Base-by-base conservation (phyloP, 1,284 basidiomycete species). In the Malassezia brasiliensis region DNA sequence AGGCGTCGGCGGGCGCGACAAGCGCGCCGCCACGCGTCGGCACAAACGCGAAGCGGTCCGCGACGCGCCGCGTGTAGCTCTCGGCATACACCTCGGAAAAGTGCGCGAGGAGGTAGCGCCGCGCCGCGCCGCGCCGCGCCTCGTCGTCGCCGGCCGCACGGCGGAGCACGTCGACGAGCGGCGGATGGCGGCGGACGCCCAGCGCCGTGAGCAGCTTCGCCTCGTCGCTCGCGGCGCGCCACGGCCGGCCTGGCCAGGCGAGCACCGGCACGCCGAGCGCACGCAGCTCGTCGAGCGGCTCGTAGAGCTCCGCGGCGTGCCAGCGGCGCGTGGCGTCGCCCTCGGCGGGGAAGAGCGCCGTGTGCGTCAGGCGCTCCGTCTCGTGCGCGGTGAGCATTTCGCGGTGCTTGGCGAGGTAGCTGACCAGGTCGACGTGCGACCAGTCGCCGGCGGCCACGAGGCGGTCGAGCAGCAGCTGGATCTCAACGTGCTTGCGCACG, bases 401-500 rank as follows among this genome's bases (percentile, higher is more conserved):
- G 65, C 84, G 83, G 10, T 94, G 87, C 5, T 86, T 85, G n/a
- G 88, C 87, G 6, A 96, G 81, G 71, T 77, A 76, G 5, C 56
- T 55, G n/a, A 76, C 52, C 11, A 78, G 62, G 40, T 77, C 76
- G 30, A 75, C 68, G 53, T 77, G 75, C 2, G 72, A 73, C 77
- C 77, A 78, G 32, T 72, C 72, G 31, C 77, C 77, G 9, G 66
- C 72, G 1, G 74, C 76, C 12, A 78, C 60, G 9, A 78, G 65
- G 12, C 77, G 69, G 28, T 76, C 74, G 52, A 78, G 77, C 52
- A 78, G 72, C 56, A 77, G 67, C 59, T 77, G 76, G 39, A 75
- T 63, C 52, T 75, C 88, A 11, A 96, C 90, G 64, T 96, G 91
- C 66, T 85, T 87, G 20, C 90, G 82, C 10, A 96, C 88, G 9